These are phyloP conservation scores for Pyrrhoderma lamaoense DNA, from an alignment of 1,284 basidiomycete species.

Conservation along the genomic window DNA sequence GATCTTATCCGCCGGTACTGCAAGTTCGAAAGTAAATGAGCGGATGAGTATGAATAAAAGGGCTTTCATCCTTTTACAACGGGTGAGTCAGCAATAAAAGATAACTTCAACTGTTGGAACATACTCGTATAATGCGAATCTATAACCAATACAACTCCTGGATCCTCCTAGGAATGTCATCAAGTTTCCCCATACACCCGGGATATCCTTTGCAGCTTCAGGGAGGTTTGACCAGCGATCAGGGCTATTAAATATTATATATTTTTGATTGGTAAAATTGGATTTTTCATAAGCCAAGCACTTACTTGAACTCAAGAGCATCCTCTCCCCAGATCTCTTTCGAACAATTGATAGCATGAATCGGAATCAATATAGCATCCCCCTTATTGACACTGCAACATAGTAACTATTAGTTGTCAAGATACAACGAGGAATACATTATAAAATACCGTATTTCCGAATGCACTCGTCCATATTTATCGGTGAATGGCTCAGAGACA, in stretches of 20 bases:
- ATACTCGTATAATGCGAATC: slow-evolving; percentile 37
- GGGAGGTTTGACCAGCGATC: slow-evolving; percentile 27
- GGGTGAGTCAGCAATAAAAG: slow-evolving; percentile 2
- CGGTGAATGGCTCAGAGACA: slow-evolving; percentile 20
- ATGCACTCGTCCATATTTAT: slow-evolving; percentile 19
- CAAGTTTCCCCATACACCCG: slow-evolving; percentile 28
- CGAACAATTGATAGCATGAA: slow-evolving; percentile 31
- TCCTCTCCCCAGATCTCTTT: slow-evolving; percentile 37
- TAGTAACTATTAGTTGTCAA: slow-evolving; percentile 19
- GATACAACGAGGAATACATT: no score
- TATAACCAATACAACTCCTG: slow-evolving; percentile 33
- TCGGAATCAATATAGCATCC: slow-evolving; percentile 26
- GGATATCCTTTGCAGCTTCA: slow-evolving; percentile 21
- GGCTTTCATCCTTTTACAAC: slow-evolving; percentile 31
- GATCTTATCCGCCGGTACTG: slow-evolving; percentile 23
- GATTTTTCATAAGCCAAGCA: background rate
- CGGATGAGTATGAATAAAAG: slow-evolving; percentile 37
- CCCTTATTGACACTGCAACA: slow-evolving; percentile 26
- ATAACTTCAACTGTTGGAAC: slow-evolving; percentile 12
- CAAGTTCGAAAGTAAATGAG: slow-evolving; percentile 32
- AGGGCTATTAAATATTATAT: slow-evolving; percentile 24
- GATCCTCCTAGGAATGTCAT: slow-evolving; percentile 28
- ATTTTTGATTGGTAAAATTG: background rate
- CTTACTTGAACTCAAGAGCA: slow-evolving; percentile 28
- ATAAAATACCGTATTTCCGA: slow-evolving; percentile 21